phyloP scores from a whole-genome alignment of 2,329 filamentous ascomycete genomes.

The Epichloe coenophiala region DNA sequence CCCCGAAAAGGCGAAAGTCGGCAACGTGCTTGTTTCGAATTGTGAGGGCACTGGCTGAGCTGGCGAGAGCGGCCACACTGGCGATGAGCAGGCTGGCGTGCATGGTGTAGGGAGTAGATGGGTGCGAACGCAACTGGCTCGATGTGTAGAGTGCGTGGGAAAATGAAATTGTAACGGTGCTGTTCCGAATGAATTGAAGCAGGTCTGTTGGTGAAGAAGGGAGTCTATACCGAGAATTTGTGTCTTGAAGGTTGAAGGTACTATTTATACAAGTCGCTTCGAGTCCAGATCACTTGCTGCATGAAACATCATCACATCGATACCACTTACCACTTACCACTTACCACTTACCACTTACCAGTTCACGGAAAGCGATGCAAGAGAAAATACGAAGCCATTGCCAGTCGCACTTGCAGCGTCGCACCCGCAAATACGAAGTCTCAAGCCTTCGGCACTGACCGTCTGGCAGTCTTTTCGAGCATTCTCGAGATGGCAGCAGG shows the following conservation, averaged over 20 bases:
- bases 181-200: not conserved
- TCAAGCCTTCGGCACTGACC: not conserved
- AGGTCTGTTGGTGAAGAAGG: too few relatives aligned
- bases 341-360: too few relatives aligned
- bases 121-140: not conserved
- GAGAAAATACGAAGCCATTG: not conserved
- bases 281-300: too few relatives aligned
- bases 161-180: not conserved
- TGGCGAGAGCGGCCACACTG: slow-evolving; percentile 6
- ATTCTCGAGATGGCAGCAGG: too few relatives aligned
- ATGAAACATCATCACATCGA: too few relatives aligned
- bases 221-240: too few relatives aligned
- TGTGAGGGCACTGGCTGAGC: slow-evolving; percentile 7
- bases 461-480: too few relatives aligned
- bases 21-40: slow-evolving; percentile 12
- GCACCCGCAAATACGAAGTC: slow-evolving; percentile 5
- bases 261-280: too few relatives aligned
- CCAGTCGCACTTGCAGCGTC: slow-evolving; percentile 4
- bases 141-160: not conserved
- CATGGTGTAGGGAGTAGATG: not conserved
- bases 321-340: too few relatives aligned
- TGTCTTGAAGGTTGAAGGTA: too few relatives aligned
- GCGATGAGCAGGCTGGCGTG: slow-evolving; percentile 8
- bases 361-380: not conserved
- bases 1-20: slow-evolving; percentile 13